Conservation (phyloP, 768 basidiomycete genomes). For the Rhodocollybia butyracea region DNA sequence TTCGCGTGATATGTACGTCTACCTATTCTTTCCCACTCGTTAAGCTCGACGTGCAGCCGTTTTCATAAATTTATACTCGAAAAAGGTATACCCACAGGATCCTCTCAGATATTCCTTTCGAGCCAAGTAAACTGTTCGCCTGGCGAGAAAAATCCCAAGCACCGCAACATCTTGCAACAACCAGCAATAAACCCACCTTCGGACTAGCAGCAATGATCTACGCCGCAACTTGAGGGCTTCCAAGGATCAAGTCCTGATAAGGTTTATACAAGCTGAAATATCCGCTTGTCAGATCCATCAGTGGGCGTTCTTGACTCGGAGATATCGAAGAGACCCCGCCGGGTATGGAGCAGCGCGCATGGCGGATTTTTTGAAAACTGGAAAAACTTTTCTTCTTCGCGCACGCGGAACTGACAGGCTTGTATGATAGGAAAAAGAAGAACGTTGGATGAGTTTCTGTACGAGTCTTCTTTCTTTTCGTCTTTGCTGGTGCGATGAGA, state of each 20-base stretch:
- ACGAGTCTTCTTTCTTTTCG: not conserved
- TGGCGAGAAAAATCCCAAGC: slow-evolving; percentile 26
- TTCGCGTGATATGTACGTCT: slow-evolving; percentile 99
- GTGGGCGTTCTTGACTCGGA: slow-evolving; percentile 33
- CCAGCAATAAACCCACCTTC: slow-evolving; percentile 51
- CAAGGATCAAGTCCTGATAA: slow-evolving; percentile 73
- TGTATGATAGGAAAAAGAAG: slow-evolving; percentile 85
- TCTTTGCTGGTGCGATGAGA: slow-evolving; percentile 14
- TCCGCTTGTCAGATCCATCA: slow-evolving; percentile 86
- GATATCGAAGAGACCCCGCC: not conserved
- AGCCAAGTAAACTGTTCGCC: slow-evolving; percentile 96
- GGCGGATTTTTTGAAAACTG: slow-evolving; percentile 26
- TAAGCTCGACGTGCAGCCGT: slow-evolving; percentile 63
- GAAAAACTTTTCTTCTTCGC: slow-evolving; percentile 77
- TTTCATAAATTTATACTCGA: slow-evolving; percentile 81
- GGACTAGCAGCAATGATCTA: slow-evolving; percentile 85
- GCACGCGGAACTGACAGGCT: slow-evolving; percentile 81
- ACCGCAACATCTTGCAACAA: not conserved
- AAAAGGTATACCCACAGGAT: slow-evolving; percentile 90
- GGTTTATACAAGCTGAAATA: slow-evolving; percentile 86
- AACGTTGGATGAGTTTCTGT: slow-evolving; percentile 27
- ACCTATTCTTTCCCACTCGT: slow-evolving; percentile 82
- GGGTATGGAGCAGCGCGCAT: slow-evolving; percentile 6
- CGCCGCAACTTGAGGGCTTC: slow-evolving; percentile 52
- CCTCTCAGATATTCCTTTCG: slow-evolving; percentile 83